Conservation (phyloP, 1,139 yeast genomes). For the Candida sojae region DNA sequence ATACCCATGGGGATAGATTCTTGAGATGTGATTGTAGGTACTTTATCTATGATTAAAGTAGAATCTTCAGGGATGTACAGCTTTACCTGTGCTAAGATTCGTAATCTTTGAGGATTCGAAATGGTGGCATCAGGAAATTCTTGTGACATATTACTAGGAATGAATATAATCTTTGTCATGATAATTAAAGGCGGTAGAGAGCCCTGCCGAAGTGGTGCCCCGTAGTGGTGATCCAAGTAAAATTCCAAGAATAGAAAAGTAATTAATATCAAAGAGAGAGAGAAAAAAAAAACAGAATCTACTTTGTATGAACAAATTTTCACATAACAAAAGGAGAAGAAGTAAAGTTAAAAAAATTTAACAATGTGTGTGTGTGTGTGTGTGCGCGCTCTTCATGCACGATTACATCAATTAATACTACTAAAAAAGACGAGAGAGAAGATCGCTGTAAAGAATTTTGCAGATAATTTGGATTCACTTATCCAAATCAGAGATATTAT, state of each 20-base stretch:
- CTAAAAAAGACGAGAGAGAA: too few relatives aligned
- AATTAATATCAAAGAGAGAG: not conserved
- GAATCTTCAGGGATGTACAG: slow-evolving; percentile 16
- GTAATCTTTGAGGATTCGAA: slow-evolving; percentile 21
- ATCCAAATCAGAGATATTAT: too few relatives aligned
- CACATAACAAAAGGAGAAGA: not conserved
- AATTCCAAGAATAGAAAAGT: not conserved
- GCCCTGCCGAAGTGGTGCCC: too few relatives aligned
- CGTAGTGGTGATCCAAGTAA: not conserved
- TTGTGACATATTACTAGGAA: slow-evolving; percentile 23
- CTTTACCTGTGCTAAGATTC: slow-evolving; percentile 34
- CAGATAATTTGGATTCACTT: too few relatives aligned
- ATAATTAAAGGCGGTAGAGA: not conserved
- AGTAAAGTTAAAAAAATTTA: not conserved
- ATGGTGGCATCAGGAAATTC: slow-evolving; percentile 26
- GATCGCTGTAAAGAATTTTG: too few relatives aligned
- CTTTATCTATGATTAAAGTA: slow-evolving; percentile 12
- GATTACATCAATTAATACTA: too few relatives aligned
- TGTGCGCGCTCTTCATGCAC: too few relatives aligned
- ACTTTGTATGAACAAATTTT: not conserved
- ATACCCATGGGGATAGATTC: slow-evolving; percentile 5
- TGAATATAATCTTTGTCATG: slow-evolving; percentile 33
- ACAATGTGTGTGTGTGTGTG: too few relatives aligned
- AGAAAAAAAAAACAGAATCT: not conserved
- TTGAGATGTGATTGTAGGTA: slow-evolving; percentile 12